phyloP scores from a whole-genome alignment of 768 basidiomycete genomes.

The Coprinopsis sp. region DNA sequence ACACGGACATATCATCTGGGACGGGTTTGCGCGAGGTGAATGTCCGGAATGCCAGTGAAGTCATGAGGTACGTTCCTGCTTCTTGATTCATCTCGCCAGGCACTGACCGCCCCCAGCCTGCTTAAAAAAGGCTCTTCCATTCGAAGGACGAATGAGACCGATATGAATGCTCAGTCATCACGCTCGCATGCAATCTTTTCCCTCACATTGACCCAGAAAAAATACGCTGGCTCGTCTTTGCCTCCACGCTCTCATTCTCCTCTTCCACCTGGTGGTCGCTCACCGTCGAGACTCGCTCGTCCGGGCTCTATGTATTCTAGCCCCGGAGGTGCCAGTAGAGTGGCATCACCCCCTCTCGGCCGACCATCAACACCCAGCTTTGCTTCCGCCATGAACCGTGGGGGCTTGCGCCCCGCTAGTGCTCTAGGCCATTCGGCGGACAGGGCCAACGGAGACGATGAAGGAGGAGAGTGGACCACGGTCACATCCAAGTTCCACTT shows the following conservation, averaged over 20 bases:
- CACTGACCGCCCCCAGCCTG: slow-evolving; percentile 42
- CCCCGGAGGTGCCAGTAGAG: slow-evolving; percentile 39
- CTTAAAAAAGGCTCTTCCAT: slow-evolving; percentile 87
- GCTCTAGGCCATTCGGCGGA: slow-evolving; percentile 71
- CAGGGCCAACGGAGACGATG: slow-evolving; percentile 40
- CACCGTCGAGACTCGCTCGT: slow-evolving; percentile 71
- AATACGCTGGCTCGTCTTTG: slow-evolving; percentile 63
- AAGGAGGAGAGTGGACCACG: slow-evolving; percentile 80
- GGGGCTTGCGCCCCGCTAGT: slow-evolving; percentile 70
- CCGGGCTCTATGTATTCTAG: slow-evolving; percentile 73
- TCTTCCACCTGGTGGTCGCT: slow-evolving; percentile 67
- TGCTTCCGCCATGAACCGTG: slow-evolving; percentile 66
- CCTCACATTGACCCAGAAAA: slow-evolving; percentile 88
- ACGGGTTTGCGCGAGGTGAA: slow-evolving; percentile 88
- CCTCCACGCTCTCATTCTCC: slow-evolving; percentile 78
- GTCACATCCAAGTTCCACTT: slow-evolving; percentile 97
- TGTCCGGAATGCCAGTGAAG: slow-evolving; percentile 80
- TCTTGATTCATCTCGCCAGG: background rate
- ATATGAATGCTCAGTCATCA: slow-evolving; percentile 98
- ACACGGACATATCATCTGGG: slow-evolving; percentile 95
- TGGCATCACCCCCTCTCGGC: slow-evolving; percentile 75
- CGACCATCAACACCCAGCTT: slow-evolving; percentile 80
- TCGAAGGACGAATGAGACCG: slow-evolving; percentile 92
- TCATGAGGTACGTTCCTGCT: slow-evolving; percentile 75
- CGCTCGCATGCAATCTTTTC: slow-evolving; percentile 99